Evolutionary conservation across 306 rosid species (phyloP).

Genomic region (Ochetophila trinervis): DNA sequence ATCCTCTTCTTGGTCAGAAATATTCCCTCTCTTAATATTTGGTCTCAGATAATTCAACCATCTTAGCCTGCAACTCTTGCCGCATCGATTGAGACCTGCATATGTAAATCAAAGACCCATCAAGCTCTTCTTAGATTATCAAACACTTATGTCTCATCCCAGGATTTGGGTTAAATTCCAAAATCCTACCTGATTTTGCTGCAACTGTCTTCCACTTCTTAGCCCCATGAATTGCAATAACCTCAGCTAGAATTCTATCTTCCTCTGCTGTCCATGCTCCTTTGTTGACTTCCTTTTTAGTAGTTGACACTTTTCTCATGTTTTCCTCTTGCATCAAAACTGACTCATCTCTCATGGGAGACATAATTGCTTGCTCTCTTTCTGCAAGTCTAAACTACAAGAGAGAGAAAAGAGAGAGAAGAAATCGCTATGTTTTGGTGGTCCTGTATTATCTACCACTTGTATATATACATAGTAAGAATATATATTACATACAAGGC

Average conservation of each 20-base stretch:
- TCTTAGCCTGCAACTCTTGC: conserved; percentile 66
- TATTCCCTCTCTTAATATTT: conserved; percentile 64
- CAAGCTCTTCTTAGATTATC: no score
- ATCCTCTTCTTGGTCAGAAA: conserved; percentile 69
- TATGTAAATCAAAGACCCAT: background rate
- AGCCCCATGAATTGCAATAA: conserved; percentile 50
- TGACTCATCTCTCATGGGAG: background rate
- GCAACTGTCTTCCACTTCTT: conserved; percentile 53
- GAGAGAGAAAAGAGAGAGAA: background rate
- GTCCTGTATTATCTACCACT: no score
- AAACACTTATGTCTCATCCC: no score
- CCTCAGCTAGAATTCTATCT: conserved; percentile 54
- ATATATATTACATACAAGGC: no score
- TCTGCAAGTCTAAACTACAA: background rate
- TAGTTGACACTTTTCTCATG: background rate
- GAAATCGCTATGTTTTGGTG: no score
- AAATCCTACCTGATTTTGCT: conserved; percentile 47
- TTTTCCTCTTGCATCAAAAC: conserved; percentile 18
- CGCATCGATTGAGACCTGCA: conserved; percentile 53
- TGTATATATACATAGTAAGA: no score
- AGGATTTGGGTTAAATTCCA: no score
- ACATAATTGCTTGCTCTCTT: background rate
- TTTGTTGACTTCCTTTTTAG: conserved; percentile 38
- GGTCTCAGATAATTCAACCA: conserved; percentile 72
- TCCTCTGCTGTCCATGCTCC: conserved; percentile 66